phyloP scores from a whole-genome alignment of 2,329 filamentous ascomycete species.

The Ophiostoma pallidulum region DNA sequence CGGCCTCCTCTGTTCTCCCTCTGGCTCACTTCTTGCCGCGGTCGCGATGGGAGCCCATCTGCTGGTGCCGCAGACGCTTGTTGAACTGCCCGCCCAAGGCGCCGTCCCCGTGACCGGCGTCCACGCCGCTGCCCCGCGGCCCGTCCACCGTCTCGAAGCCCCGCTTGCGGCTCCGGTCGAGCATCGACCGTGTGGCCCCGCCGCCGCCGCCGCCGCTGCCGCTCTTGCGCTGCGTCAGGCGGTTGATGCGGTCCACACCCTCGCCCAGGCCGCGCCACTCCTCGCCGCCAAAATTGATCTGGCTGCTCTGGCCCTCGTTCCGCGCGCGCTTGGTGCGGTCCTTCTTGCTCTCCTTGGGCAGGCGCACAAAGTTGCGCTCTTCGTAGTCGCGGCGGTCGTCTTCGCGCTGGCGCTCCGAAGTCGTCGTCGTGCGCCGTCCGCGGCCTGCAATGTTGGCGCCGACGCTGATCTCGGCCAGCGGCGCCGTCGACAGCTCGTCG shows the following conservation, averaged over 20 bases:
- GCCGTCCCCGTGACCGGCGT: conserved; percentile 8
- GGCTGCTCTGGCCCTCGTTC: conserved; percentile 37
- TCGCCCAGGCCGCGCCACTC: conserved; percentile 83
- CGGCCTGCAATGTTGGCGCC: conserved; percentile 77
- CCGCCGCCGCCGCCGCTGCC: conserved; percentile 40
- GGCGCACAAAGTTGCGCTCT: conserved; percentile 80
- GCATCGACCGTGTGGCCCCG: conserved; percentile 44
- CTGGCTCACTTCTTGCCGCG: conserved; percentile 31
- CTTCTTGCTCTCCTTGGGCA: conserved; percentile 84
- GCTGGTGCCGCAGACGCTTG: conserved; percentile 54
- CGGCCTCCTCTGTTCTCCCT: too few relatives aligned
- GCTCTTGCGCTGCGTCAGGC: conserved; percentile 63
- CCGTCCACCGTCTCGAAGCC: conserved; percentile 59
- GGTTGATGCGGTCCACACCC: conserved; percentile 77
- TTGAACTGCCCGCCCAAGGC: conserved; percentile 61
- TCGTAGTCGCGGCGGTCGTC: conserved; percentile 77
- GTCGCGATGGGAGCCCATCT: conserved; percentile 34
- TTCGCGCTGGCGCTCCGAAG: conserved; percentile 66
- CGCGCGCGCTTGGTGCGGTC: conserved; percentile 58
- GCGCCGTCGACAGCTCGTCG: conserved; percentile 72
- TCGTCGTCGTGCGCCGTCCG: conserved; percentile 70
- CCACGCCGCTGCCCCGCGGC: conserved; percentile 49
- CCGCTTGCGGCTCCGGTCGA: conserved; percentile 84
- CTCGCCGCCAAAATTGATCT: conserved; percentile 76
- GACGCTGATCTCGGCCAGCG: conserved; percentile 78